Conservation (phyloP, 169 alveolate genomes). For the Ichthyophthirius multifiliis region DNA sequence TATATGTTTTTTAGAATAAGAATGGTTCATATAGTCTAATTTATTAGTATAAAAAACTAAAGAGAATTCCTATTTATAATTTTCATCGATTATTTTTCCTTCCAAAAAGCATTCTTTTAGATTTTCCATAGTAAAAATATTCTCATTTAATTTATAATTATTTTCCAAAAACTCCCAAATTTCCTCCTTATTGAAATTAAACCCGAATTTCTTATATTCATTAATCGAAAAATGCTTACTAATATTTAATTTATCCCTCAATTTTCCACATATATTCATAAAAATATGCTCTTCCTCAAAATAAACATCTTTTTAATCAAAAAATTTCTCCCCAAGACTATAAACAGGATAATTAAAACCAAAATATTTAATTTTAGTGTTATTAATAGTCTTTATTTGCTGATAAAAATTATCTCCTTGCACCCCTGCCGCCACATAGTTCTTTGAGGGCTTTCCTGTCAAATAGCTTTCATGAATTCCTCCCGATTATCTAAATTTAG, state of each 20-base stretch:
- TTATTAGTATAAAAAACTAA: neutral
- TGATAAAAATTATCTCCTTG: neutral
- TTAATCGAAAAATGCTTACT: too few species aligned
- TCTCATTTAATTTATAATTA: too few species aligned
- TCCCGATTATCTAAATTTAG: neutral
- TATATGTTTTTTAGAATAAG: neutral
- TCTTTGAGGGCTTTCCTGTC: constrained; percentile 3
- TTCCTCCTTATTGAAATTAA: neutral
- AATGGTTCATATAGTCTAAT: neutral
- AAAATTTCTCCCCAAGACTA: too few species aligned
- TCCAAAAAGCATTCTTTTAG: too few species aligned
- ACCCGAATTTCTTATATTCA: neutral
- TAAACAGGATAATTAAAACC: neutral
- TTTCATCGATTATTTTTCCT: too few species aligned
- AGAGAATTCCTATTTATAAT: too few species aligned
- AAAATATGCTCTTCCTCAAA: too few species aligned
- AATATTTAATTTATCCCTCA: neutral
- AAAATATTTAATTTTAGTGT: neutral
- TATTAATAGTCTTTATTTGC: neutral
- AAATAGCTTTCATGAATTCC: neutral
- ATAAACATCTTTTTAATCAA: too few species aligned
- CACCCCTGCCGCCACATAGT: neutral
- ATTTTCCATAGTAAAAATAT: too few species aligned
- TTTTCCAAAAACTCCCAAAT: too few species aligned
- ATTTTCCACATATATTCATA: neutral